These are phyloP conservation scores for Penicillium crustosum DNA, from an alignment of 2,329 filamentous ascomycete genomes.

Conservation along the genomic window DNA sequence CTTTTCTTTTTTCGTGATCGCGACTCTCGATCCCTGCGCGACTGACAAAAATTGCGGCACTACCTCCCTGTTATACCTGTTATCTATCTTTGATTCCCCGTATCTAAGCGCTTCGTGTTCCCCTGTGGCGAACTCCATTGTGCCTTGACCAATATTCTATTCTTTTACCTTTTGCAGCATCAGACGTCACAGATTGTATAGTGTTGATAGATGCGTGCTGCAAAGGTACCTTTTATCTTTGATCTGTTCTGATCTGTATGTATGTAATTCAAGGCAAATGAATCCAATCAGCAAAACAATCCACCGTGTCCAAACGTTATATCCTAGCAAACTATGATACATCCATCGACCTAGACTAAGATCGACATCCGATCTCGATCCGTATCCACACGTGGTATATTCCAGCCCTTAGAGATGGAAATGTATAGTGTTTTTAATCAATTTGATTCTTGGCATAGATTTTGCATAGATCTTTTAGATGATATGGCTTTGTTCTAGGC, in stretches of 20 bases:
- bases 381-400: too few relatives aligned
- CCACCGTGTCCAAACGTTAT: not conserved
- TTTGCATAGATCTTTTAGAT: too few relatives aligned
- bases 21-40: conserved; percentile 13
- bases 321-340: not conserved
- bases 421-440: too few relatives aligned
- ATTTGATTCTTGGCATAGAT: too few relatives aligned
- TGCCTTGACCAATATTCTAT: conserved; percentile 13
- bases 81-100: conserved; percentile 24
- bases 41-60: conserved; percentile 14
- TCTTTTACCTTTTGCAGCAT: conserved; percentile 8
- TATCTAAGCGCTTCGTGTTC: conserved; percentile 14
- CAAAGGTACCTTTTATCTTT: conserved; percentile 9
- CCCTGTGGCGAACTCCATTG: conserved; percentile 1
- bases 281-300: not conserved
- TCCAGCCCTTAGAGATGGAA: too few relatives aligned
- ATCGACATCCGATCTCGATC: not conserved
- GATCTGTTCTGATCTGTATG: conserved; percentile 19
- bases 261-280: conserved; percentile 29
- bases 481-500: too few relatives aligned
- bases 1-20: conserved; percentile 16
- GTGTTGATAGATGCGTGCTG: conserved; percentile 5
- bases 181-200: conserved; percentile 5
- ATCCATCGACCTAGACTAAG: not conserved
- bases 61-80: conserved; percentile 4